phyloP scores from a whole-genome alignment of 306 rosid species.

The Cucurbita pepo region DNA sequence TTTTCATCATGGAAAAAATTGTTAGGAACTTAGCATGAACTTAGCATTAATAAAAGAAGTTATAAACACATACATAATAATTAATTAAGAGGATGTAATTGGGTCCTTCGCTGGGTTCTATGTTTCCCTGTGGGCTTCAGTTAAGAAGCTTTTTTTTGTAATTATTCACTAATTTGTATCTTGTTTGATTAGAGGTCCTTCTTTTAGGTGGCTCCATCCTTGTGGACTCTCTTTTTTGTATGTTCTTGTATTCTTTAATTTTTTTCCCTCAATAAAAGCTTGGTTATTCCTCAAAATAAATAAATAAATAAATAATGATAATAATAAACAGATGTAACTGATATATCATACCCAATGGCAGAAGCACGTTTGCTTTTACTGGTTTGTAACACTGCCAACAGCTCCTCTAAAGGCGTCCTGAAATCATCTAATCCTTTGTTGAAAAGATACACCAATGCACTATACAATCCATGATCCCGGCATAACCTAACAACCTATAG shows the following conservation, averaged over 20 bases:
- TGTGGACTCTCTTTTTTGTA: too few relatives aligned
- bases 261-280: too few relatives aligned
- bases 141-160: too few relatives aligned
- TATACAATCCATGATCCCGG: slow-evolving; percentile 83
- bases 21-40: too few relatives aligned
- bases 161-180: too few relatives aligned
- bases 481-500: slow-evolving; percentile 72
- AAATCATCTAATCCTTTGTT: slow-evolving; percentile 92
- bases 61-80: neutral
- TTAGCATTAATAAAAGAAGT: neutral
- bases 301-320: too few relatives aligned
- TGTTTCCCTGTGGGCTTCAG: too few relatives aligned
- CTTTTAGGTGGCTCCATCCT: too few relatives aligned
- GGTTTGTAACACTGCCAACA: slow-evolving; percentile 55
- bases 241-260: too few relatives aligned
- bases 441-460: slow-evolving; percentile 85
- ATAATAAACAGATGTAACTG: neutral
- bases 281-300: too few relatives aligned
- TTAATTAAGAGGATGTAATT: neutral
- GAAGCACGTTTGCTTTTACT: slow-evolving; percentile 47
- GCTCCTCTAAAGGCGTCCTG: slow-evolving; percentile 88
- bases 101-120: neutral
- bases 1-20: too few relatives aligned
- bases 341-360: slow-evolving; percentile 55
- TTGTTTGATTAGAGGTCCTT: too few relatives aligned